Percentiles rank a stretch among this genome's conserved stretches.
Evolutionary conservation across 1,284 basidiomycete species (phyloP).

Genomic region (Boletus semigastroideus): DNA sequence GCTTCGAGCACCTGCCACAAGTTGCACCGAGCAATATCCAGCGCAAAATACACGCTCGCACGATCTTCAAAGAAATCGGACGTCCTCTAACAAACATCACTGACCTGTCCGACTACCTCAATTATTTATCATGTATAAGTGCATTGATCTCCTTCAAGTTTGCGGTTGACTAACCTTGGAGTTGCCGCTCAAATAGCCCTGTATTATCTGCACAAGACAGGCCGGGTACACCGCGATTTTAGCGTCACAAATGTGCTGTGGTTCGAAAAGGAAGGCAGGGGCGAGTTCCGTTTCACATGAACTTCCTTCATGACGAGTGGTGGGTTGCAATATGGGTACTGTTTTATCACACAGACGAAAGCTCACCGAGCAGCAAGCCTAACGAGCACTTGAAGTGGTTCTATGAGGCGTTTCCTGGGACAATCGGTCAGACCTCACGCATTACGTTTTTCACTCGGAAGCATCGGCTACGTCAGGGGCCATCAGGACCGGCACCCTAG

Average conservation of each 20-base stretch:
- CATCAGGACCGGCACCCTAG: too few relatives aligned
- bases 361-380: not conserved
- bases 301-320: too few relatives aligned
- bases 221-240: constrained; percentile 14
- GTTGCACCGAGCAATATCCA: too few relatives aligned
- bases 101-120: too few relatives aligned
- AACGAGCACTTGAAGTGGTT: not conserved
- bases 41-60: too few relatives aligned
- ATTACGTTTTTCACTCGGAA: not conserved
- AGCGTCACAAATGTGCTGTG: constrained; percentile 8
- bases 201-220: not conserved
- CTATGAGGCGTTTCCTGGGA: not conserved
- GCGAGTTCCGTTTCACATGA: too few relatives aligned
- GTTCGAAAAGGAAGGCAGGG: not conserved
- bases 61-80: constrained; percentile 8
- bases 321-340: too few relatives aligned
- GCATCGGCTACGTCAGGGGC: too few relatives aligned
- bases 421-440: not conserved
- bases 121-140: not conserved
- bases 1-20: too few relatives aligned
- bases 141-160: not conserved
- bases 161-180: not conserved
- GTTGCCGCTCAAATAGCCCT: not conserved
- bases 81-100: not conserved
- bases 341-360: not conserved